Evolutionary conservation across 257 asterid genomes (phyloP).

Genomic region (Solanum virginianum): DNA sequence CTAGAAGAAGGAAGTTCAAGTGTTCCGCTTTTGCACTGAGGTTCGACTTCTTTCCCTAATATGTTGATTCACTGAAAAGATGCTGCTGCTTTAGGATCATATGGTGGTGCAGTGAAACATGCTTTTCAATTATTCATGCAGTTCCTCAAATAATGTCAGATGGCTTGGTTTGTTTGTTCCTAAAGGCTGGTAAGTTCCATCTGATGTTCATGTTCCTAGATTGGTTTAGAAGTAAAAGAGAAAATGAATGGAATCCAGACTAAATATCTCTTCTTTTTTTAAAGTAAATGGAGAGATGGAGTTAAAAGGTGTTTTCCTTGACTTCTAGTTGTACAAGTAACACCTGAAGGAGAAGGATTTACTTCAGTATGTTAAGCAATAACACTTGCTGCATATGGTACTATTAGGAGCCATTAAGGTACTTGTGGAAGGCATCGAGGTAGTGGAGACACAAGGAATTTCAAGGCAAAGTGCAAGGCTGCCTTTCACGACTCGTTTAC

Average conservation of each 20-base stretch:
- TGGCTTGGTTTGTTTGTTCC: background rate
- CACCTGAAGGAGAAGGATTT: background rate
- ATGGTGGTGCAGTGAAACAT: background rate
- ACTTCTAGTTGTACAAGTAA: background rate
- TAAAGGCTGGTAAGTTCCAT: background rate
- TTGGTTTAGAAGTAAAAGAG: background rate
- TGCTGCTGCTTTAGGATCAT: background rate
- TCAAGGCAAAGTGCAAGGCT: no score
- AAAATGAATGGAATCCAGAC: background rate
- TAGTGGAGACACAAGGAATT: no score
- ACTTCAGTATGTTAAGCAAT: background rate
- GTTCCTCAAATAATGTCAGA: slow-evolving; percentile 6
- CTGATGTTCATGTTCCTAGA: background rate
- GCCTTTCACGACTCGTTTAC: no score
- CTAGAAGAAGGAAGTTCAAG: slow-evolving; percentile 99
- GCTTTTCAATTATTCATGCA: slow-evolving; percentile 16
- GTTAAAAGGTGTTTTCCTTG: background rate
- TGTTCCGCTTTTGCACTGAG: slow-evolving; percentile 98
- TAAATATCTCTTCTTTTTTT: background rate
- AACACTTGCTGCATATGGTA: background rate
- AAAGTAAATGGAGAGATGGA: background rate
- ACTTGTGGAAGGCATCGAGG: no score
- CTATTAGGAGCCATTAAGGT: no score
- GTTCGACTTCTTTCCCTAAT: slow-evolving; percentile 24
- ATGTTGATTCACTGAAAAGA: background rate